Conservation (phyloP, 805 yeast genomes). For the Metschnikowia aberdeeniae region DNA sequence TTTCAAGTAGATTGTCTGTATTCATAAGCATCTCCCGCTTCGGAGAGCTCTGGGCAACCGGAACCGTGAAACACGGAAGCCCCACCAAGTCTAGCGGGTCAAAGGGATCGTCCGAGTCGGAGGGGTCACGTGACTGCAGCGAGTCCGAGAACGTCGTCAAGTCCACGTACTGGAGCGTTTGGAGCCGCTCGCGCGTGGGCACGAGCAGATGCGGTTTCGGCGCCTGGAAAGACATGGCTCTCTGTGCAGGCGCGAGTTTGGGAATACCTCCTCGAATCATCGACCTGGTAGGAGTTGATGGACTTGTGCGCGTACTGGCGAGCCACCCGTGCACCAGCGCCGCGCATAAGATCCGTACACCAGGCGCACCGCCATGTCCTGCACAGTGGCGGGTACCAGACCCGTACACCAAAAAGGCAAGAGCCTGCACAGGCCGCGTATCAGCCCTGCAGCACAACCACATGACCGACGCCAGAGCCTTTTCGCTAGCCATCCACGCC, state of each 20-base stretch:
- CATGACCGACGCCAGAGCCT: constrained; percentile 9
- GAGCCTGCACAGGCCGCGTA: too few species aligned
- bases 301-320: not conserved
- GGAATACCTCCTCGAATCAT: constrained; percentile 6
- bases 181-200: constrained; percentile 12
- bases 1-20: not conserved
- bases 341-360: not conserved
- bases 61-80: not conserved
- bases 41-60: constrained; percentile 1
- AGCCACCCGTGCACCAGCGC: not conserved
- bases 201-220: not conserved
- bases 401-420: not conserved
- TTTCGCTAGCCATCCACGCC: constrained; percentile 8
- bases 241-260: not conserved
- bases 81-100: constrained; percentile 20
- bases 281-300: not conserved
- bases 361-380: too few species aligned
- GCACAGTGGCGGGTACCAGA: too few species aligned
- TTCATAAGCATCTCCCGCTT: not conserved
- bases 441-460: not conserved
- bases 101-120: constrained; percentile 18
- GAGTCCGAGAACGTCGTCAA: constrained; percentile 19
- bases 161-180: constrained; percentile 12
- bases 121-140: constrained; percentile 1
- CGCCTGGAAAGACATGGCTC: not conserved